A percentile compares a stretch with the other conserved stretches of the same genome.
phyloP scores from a whole-genome alignment of 768 basidiomycete species.

The Tremella fuciformis region DNA sequence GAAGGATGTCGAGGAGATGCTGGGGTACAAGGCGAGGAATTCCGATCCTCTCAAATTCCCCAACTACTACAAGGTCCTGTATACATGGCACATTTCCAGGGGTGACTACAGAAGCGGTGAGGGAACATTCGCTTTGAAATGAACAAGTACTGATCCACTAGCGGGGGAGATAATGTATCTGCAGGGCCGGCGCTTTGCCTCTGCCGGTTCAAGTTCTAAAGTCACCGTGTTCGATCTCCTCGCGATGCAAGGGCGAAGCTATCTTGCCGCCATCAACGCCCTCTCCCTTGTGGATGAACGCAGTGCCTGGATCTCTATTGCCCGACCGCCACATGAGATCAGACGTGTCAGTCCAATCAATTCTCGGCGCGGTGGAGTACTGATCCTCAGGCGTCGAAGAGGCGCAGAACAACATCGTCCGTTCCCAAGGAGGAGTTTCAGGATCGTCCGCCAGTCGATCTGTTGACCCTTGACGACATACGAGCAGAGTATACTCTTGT shows the following conservation, averaged over 20 bases:
- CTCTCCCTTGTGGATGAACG: conserved; percentile 75
- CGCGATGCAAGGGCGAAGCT: conserved; percentile 67
- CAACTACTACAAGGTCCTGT: conserved; percentile 85
- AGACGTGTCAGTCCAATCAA: conserved; percentile 20
- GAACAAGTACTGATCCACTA: conserved; percentile 48
- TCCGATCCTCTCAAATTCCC: conserved; percentile 81
- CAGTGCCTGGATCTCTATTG: conserved; percentile 78
- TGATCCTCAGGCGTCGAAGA: conserved; percentile 62
- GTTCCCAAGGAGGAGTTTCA: conserved; percentile 72
- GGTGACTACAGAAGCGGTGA: conserved; percentile 89
- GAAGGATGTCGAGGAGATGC: conserved; percentile 79
- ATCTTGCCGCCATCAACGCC: conserved; percentile 82
- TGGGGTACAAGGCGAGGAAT: conserved; percentile 91
- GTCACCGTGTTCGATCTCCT: conserved; percentile 57
- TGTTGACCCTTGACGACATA: conserved; percentile 70
- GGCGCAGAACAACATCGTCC: conserved; percentile 66
- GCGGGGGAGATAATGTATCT: conserved; percentile 92
- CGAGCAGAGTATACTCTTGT: conserved; percentile 61
- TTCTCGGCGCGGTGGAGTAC: neutral
- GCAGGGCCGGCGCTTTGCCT: conserved; percentile 68
- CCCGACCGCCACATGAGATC: conserved; percentile 37
- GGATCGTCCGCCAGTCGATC: conserved; percentile 61
- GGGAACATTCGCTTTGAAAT: conserved; percentile 35
- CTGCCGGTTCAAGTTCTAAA: conserved; percentile 52
- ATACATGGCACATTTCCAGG: conserved; percentile 83